Base-by-base conservation (phyloP, 2,329 filamentous ascomycete genomes). In the Macrophomina pseudophaseolina region DNA sequence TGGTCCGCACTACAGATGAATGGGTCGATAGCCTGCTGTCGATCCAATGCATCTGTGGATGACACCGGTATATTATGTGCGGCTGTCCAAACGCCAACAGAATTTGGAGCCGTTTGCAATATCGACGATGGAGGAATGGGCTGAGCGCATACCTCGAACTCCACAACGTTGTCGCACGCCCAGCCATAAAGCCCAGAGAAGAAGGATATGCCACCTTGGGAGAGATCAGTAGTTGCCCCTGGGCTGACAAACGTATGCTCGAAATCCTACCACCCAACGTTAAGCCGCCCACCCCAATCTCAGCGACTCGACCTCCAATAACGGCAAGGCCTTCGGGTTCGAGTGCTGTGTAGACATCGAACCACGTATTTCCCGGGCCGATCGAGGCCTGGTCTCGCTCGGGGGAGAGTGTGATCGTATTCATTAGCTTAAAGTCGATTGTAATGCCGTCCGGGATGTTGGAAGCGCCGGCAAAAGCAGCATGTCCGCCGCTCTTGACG, bases 401-500 rank as follows among this genome's bases (percentile, higher is more conserved):
- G 11, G 66, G 32, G 1, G 72, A 71, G 9, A 76, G 64, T 2
- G 58, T 54, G 2, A 79, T 72, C 5, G 70, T 59, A 48, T 74
- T 74, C 59, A 81, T 66, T 16, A 70, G 69, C 30, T 74, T 74
- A 35, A 84, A 72, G 65, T 79, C 79, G 58, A 84, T 75, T 1
- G 80, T 81, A 8, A 84, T 78, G 3, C 82, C 82, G 33, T 73
- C 72, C 0, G 76, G 70, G 16, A 81, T 79, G 64, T 79, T 81
- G 6, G 79, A 80, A 9, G 77, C 75, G 28, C 81, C 80, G 0
- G 75, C 72, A 66, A 77, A 76, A 3, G 75, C 71, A 23, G 76
- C 76, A 68, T 84, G 82, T 2, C 82, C 82, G 35, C 82, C 81
- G 58, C 79, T 76, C 63, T 80, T 81, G 2, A 84, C 75, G 2